These are phyloP conservation scores for Odontarrhena argentea DNA, from an alignment of 345 rosid genomes.

Conservation along the genomic window DNA sequence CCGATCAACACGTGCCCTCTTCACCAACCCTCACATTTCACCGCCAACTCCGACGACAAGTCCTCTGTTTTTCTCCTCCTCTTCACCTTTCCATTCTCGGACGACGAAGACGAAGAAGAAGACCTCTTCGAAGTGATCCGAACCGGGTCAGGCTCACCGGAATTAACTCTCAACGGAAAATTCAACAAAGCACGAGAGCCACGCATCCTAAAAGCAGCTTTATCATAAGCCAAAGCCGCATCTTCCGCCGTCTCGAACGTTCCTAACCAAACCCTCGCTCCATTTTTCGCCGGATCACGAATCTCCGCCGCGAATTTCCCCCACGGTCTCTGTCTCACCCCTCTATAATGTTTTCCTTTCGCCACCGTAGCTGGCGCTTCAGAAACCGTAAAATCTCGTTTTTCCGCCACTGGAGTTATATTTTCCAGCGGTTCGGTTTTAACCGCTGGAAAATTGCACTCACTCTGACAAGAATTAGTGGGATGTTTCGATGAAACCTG, in stretches of 20 bases:
- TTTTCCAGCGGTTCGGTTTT: slow-evolving; percentile 37
- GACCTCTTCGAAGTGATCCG: slow-evolving; percentile 77
- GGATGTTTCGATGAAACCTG: neutral
- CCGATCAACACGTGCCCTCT: slow-evolving; percentile 40
- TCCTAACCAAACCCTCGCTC: slow-evolving; percentile 98
- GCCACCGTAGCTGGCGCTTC: slow-evolving; percentile 35
- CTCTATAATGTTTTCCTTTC: slow-evolving; percentile 85
- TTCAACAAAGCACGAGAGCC: slow-evolving; percentile 91
- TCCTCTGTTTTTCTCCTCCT: slow-evolving; percentile 56
- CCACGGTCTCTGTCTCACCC: slow-evolving; percentile 98
- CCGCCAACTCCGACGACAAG: slow-evolving; percentile 14
- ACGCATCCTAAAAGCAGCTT: slow-evolving; percentile 93
- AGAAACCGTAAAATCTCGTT: slow-evolving; percentile 3
- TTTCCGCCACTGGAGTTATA: neutral
- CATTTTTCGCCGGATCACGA: slow-evolving; percentile 93
- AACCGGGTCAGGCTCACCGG: slow-evolving; percentile 94
- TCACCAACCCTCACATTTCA: slow-evolving; percentile 43
- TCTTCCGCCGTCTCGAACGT: slow-evolving; percentile 97
- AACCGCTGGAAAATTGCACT: slow-evolving; percentile 33
- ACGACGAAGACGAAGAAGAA: slow-evolving; percentile 40
- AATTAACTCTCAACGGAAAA: slow-evolving; percentile 82
- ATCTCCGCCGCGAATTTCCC: slow-evolving; percentile 99
- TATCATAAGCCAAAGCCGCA: slow-evolving; percentile 93
- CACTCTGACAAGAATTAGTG: neutral
- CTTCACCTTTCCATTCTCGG: slow-evolving; percentile 56